Evolutionary conservation across 2,329 filamentous ascomycete genomes (phyloP).

Genomic region (Neofusicoccum parvum): DNA sequence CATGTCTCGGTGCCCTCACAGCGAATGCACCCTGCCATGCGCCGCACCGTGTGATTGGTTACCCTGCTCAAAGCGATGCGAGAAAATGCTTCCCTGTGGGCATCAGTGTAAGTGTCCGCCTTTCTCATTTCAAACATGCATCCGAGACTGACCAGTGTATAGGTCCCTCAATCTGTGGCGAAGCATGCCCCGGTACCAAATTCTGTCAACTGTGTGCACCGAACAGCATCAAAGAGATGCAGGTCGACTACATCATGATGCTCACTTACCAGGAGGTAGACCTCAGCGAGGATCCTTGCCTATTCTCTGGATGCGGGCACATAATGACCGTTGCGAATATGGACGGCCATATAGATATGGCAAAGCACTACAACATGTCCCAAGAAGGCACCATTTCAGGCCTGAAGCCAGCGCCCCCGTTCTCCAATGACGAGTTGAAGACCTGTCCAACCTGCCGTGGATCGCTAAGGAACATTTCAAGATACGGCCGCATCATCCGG

Average conservation of each 20-base stretch:
- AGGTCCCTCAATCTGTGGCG: slow-evolving; percentile 64
- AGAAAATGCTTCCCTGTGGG: slow-evolving; percentile 56
- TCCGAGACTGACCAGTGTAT: background rate
- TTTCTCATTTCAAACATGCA: background rate
- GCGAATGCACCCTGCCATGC: slow-evolving; percentile 57
- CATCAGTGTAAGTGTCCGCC: slow-evolving; percentile 55
- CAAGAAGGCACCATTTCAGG: slow-evolving; percentile 36
- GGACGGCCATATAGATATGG: slow-evolving; percentile 63
- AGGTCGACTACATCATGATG: slow-evolving; percentile 61
- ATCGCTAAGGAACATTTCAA: slow-evolving; percentile 57
- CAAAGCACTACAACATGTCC: slow-evolving; percentile 51
- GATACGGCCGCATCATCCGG: slow-evolving; percentile 65
- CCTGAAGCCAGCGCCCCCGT: slow-evolving; percentile 31
- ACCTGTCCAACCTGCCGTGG: slow-evolving; percentile 64
- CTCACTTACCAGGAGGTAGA: slow-evolving; percentile 60
- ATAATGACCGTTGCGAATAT: slow-evolving; percentile 62
- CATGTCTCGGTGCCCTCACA: slow-evolving; percentile 58
- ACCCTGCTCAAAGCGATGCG: slow-evolving; percentile 65
- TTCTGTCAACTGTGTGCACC: slow-evolving; percentile 62
- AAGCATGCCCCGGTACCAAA: slow-evolving; percentile 55
- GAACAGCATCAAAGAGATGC: slow-evolving; percentile 38
- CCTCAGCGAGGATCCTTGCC: slow-evolving; percentile 61
- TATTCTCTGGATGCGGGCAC: slow-evolving; percentile 66
- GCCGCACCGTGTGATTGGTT: slow-evolving; percentile 68
- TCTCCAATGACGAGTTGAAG: slow-evolving; percentile 46